Percentiles rank a stretch among this genome's conserved stretches.
These are phyloP conservation scores for Thelephora ganbajun DNA, from an alignment of 768 basidiomycete genomes.

Conservation along the genomic window DNA sequence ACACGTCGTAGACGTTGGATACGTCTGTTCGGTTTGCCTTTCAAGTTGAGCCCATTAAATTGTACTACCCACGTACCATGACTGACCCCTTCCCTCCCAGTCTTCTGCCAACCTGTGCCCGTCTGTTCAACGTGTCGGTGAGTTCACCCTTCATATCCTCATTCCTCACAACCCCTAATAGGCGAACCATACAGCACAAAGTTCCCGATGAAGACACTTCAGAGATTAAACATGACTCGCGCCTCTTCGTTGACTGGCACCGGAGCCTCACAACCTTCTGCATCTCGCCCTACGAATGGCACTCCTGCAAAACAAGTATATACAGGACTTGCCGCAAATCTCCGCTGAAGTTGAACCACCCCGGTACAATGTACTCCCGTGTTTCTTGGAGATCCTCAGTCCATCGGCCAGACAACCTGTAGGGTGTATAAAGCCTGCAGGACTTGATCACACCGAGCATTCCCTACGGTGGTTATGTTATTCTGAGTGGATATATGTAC, in stretches of 20 bases:
- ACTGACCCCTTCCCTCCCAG: neutral
- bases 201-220: conserved; percentile 87
- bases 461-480: too few relatives aligned
- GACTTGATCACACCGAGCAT: too few relatives aligned
- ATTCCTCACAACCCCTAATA: conserved; percentile 1
- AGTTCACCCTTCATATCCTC: conserved; percentile 17
- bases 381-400: too few relatives aligned
- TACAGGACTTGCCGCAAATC: too few relatives aligned
- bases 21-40: conserved; percentile 96
- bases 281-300: too few relatives aligned
- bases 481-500: too few relatives aligned
- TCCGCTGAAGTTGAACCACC: too few relatives aligned
- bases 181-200: conserved; percentile 47
- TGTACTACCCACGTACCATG: neutral
- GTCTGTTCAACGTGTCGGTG: conserved; percentile 91
- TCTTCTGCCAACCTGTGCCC: conserved; percentile 29
- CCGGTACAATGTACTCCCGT: too few relatives aligned
- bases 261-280: neutral
- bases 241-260: conserved; percentile 9
- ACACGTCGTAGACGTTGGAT: conserved; percentile 89
- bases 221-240: conserved; percentile 54
- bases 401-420: too few relatives aligned
- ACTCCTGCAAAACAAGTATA: too few relatives aligned
- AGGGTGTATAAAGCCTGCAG: too few relatives aligned
- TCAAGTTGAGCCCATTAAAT: conserved; percentile 51